Conservation (phyloP, 306 rosid genomes). For the Echinosophora koreensis region DNA sequence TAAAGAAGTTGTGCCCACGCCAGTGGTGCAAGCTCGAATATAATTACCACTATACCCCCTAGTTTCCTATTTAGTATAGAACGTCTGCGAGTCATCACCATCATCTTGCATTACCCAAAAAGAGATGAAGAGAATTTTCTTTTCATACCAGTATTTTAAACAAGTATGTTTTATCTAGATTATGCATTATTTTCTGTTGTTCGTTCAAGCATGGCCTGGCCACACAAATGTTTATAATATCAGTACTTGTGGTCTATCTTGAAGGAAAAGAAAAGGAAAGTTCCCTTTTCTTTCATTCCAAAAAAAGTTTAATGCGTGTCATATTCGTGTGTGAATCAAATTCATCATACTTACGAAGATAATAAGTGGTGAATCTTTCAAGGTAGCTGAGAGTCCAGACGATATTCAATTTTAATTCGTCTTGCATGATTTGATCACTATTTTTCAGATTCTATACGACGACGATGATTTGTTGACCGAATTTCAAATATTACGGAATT, state of each 20-base stretch:
- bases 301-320: not conserved
- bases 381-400: not conserved
- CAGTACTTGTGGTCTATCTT: not conserved
- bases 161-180: not conserved
- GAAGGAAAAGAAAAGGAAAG: not conserved
- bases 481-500: constrained; percentile 7
- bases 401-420: not conserved
- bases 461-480: not conserved
- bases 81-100: not conserved
- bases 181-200: not conserved
- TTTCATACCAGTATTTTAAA: not conserved
- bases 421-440: not conserved
- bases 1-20: constrained; percentile 35
- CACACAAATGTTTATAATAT: not conserved
- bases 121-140: not conserved
- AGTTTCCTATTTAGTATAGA: not conserved
- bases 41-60: constrained; percentile 31
- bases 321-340: not conserved
- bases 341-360: not conserved
- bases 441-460: not conserved
- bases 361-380: not conserved
- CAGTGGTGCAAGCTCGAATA: not conserved
- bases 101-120: not conserved
- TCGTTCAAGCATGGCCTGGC: not conserved
- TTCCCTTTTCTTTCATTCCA: not conserved